These are phyloP conservation scores for Wickerhamiella sergipiensis DNA, from an alignment of 805 yeast species.

Conservation along the genomic window DNA sequence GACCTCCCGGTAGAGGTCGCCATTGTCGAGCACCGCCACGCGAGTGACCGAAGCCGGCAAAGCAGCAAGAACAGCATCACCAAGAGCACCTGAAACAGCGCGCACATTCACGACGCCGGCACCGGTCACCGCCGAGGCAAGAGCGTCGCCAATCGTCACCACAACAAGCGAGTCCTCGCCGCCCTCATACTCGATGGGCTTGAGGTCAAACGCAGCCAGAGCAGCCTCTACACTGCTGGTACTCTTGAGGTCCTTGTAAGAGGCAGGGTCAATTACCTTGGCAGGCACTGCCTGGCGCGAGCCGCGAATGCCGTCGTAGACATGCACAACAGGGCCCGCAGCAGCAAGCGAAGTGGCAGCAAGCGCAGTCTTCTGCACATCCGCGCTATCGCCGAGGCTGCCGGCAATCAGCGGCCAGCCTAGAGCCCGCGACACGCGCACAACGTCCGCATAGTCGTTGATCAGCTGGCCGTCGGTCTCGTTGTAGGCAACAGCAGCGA, in stretches of 20 bases:
- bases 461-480: constrained; percentile 36
- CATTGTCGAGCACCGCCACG: constrained; percentile 47
- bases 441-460: constrained; percentile 49
- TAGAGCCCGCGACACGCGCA: constrained; percentile 47
- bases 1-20: constrained; percentile 53
- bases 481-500: constrained; percentile 67
- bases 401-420: constrained; percentile 50
- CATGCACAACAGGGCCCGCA: constrained; percentile 47
- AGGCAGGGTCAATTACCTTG: neutral
- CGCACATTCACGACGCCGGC: constrained; percentile 60
- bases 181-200: constrained; percentile 63
- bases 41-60: constrained; percentile 41
- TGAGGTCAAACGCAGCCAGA: constrained; percentile 39
- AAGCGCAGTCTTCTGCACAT: constrained; percentile 35
- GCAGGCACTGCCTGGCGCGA: constrained; percentile 31
- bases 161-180: constrained; percentile 23
- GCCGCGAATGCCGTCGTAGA: constrained; percentile 69
- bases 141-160: constrained; percentile 23
- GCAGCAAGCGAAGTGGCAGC: constrained; percentile 50
- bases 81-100: constrained; percentile 69
- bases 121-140: neutral
- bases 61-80: constrained; percentile 39
- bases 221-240: constrained; percentile 19
- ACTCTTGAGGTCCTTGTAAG: constrained; percentile 28
- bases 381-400: constrained; percentile 26